These are phyloP conservation scores for Sporothrix humicola DNA, from an alignment of 2,329 filamentous ascomycete species.

Conservation along the genomic window DNA sequence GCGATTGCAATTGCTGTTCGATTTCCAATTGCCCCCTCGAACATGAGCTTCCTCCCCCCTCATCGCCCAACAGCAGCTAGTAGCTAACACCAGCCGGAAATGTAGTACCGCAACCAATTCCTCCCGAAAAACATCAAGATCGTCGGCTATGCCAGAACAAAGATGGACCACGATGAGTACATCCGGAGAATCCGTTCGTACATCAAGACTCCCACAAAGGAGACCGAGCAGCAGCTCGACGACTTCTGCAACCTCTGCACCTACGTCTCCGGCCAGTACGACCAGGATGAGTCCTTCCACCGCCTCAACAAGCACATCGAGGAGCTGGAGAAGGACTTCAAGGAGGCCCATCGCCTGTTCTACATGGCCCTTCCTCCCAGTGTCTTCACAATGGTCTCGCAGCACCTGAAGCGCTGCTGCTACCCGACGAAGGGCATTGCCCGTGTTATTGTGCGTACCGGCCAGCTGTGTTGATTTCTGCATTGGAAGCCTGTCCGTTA, in stretches of 20 bases:
- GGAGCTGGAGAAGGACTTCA: slow-evolving; percentile 79
- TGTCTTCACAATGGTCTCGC: slow-evolving; percentile 96
- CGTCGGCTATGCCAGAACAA: slow-evolving; percentile 97
- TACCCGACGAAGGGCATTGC: slow-evolving; percentile 91
- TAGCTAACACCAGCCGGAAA: slow-evolving; percentile 25
- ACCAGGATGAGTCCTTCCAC: slow-evolving; percentile 93
- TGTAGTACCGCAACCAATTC: slow-evolving; percentile 96
- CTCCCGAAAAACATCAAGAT: slow-evolving; percentile 96
- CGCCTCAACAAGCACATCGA: slow-evolving; percentile 84
- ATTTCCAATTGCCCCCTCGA: neutral
- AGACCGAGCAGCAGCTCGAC: slow-evolving; percentile 91
- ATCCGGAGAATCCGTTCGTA: slow-evolving; percentile 93
- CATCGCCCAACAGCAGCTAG: neutral
- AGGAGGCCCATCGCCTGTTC: slow-evolving; percentile 90
- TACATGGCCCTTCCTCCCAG: slow-evolving; percentile 99
- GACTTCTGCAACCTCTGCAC: slow-evolving; percentile 88
- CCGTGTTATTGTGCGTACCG: slow-evolving; percentile 76
- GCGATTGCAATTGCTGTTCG: neutral
- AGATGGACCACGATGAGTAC: slow-evolving; percentile 98
- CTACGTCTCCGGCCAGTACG: slow-evolving; percentile 97
- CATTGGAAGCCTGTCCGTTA: slow-evolving; percentile 5
- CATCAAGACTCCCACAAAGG: slow-evolving; percentile 98
- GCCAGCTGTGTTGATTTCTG: neutral
- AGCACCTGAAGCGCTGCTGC: slow-evolving; percentile 96
- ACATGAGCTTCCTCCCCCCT: neutral